Base-by-base conservation (phyloP, 192 early-diverging fungal genomes). In the Linderina pennispora region DNA sequence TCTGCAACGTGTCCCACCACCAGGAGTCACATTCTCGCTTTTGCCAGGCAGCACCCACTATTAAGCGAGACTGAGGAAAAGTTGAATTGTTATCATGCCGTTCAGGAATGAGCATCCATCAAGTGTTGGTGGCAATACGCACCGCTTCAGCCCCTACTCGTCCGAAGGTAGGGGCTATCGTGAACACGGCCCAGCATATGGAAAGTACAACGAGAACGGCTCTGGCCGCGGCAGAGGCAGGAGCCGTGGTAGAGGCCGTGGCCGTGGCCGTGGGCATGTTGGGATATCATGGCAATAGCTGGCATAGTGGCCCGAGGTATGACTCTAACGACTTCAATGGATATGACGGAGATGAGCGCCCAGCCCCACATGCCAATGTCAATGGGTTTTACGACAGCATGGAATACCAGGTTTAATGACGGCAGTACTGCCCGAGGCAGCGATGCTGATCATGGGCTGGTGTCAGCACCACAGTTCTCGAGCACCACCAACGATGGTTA, bases 261-360 rank as follows among this genome's bases (percentile, higher is more conserved):
- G 43, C 22, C 23, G 53, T 0, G 33, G 45, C 26, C 35, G 53
- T 35, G 48, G 48, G 8, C 43, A 35, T 16, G 43, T 26, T 8
- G 33, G 55, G 43, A 36, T 20, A 21, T 15, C 18, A 11, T 25
- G 24, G 45, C 32, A 40, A 17, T 33, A 23, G 13, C 20, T n/a
- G 41, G 2, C 38, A 36, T 3, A 32, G 41, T 22, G 43, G 19
- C 24, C 33, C 34, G 17, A 45, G 41, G 9, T 42, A 15, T 32
- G 51, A 36, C 13, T 9, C 33, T 3, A 24, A 28, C 4, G 51
- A 19, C 17, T n/a, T 13, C 41, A 23, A 43, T 20, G 28, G 28
- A 31, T 31, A 31, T 31, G 28, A 31, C 28, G 11, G 28, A 11
- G 5, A 8, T 31, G 43, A 11, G 21, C 11, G 13, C 14, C 24